phyloP scores from a whole-genome alignment of 1,284 basidiomycete species.

The Malassezia nana region DNA sequence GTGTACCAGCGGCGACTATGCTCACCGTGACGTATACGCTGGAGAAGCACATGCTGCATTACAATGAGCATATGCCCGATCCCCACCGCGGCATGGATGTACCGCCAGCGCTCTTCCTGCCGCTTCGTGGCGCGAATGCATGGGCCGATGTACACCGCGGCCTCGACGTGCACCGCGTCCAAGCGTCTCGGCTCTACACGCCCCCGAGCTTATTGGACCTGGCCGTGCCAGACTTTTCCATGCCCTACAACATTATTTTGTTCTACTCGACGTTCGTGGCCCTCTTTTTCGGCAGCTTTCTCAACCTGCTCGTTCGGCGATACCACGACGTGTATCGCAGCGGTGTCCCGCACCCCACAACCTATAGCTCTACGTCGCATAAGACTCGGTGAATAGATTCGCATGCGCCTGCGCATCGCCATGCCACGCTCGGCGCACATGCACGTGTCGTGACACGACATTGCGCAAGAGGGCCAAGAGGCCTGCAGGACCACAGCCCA shows the following conservation, averaged over 20 bases:
- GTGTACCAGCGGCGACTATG: constrained; percentile 57
- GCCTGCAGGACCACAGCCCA: constrained; percentile 68
- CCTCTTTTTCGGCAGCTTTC: constrained; percentile 81
- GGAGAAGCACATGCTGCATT: constrained; percentile 74
- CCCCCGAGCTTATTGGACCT: constrained; percentile 72
- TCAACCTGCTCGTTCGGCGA: constrained; percentile 77
- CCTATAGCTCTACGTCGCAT: constrained; percentile 20
- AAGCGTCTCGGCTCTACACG: constrained; percentile 58
- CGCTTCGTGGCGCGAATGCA: constrained; percentile 13
- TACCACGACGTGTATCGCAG: constrained; percentile 49
- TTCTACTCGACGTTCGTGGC: constrained; percentile 52
- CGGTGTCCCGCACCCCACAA: background rate
- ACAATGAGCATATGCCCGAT: constrained; percentile 91
- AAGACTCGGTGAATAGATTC: constrained; percentile 38
- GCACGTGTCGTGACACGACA: constrained; percentile 59
- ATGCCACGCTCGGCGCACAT: constrained; percentile 54
- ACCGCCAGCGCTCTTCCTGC: constrained; percentile 56
- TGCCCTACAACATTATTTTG: constrained; percentile 94
- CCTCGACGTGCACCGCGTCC: background rate
- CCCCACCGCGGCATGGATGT: constrained; percentile 89
- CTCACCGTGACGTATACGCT: constrained; percentile 65
- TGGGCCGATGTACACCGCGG: background rate
- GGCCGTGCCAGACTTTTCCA: constrained; percentile 93
- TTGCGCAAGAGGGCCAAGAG: constrained; percentile 64
- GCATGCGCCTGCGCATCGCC: constrained; percentile 58